These are phyloP conservation scores for Raffaelea deltoideospora DNA, from an alignment of 2,329 filamentous ascomycete species.

Conservation along the genomic window DNA sequence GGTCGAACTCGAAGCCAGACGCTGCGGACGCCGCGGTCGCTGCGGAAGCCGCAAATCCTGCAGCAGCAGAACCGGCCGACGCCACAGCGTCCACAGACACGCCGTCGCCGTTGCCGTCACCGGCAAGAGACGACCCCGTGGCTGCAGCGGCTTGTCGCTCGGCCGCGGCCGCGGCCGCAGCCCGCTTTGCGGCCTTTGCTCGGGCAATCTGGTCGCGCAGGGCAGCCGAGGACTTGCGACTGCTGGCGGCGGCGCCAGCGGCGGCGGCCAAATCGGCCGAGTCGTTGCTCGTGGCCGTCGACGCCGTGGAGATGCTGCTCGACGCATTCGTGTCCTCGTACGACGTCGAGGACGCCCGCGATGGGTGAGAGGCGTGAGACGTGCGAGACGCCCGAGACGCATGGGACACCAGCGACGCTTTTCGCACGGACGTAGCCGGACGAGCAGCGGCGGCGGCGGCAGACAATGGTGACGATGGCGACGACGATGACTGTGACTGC, in stretches of 20 bases:
- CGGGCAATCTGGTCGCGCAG: constrained; percentile 85
- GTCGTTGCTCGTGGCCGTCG: constrained; percentile 21
- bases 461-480: too few species aligned
- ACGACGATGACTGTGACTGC: too few species aligned
- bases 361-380: constrained; percentile 24
- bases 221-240: constrained; percentile 58
- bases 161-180: constrained; percentile 18
- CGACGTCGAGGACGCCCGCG: constrained; percentile 23
- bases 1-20: constrained; percentile 32
- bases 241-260: constrained; percentile 9
- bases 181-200: constrained; percentile 68
- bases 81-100: too few species aligned
- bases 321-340: constrained; percentile 18
- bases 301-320: constrained; percentile 23
- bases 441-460: constrained; percentile 8
- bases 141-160: neutral
- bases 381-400: constrained; percentile 22
- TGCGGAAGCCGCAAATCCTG: too few species aligned
- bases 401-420: too few species aligned
- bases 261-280: constrained; percentile 17
- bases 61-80: too few species aligned
- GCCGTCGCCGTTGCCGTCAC: too few species aligned
- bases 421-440: too few species aligned
- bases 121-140: neutral
- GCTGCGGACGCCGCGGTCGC: too few species aligned